Evolutionary conservation across 176 grass and related monocot genomes (phyloP).

Genomic region (Saccharum officinarum): DNA sequence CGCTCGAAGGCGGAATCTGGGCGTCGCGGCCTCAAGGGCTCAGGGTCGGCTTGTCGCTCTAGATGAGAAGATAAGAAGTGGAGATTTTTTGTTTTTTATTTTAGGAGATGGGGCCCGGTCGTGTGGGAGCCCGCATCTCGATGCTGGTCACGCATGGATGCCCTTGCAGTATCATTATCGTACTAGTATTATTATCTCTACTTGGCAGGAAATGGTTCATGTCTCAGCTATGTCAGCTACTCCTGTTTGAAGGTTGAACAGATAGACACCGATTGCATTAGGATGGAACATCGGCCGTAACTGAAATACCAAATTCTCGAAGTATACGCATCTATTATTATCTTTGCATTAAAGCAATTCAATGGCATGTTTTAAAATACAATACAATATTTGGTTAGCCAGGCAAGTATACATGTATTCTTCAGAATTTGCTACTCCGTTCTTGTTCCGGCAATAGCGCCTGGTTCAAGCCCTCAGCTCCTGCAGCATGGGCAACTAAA

Average conservation of each 20-base stretch:
- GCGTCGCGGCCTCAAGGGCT: too few relatives aligned
- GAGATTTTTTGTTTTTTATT: too few relatives aligned
- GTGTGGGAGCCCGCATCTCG: too few relatives aligned
- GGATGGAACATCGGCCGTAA: not conserved
- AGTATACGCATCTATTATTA: not conserved
- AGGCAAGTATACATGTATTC: not conserved
- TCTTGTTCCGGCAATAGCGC: not conserved
- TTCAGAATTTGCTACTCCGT: not conserved
- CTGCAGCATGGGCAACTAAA: not conserved
- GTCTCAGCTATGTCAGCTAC: not conserved
- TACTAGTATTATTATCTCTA: not conserved
- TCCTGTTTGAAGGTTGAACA: not conserved
- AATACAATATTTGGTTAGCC: not conserved
- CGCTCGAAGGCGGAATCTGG: too few relatives aligned
- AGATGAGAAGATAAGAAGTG: too few relatives aligned
- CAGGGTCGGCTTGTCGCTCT: too few relatives aligned
- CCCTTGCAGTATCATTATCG: too few relatives aligned
- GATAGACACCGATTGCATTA: not conserved
- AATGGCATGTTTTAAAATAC: not conserved
- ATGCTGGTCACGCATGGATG: too few relatives aligned
- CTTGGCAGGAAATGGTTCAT: not conserved
- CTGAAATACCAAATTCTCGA: not conserved
- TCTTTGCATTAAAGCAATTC: not conserved
- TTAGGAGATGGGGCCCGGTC: too few relatives aligned
- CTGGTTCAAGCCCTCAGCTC: not conserved